Base-by-base conservation (phyloP, 2,329 filamentous ascomycete species). In the Ilyonectria mors-panacis region DNA sequence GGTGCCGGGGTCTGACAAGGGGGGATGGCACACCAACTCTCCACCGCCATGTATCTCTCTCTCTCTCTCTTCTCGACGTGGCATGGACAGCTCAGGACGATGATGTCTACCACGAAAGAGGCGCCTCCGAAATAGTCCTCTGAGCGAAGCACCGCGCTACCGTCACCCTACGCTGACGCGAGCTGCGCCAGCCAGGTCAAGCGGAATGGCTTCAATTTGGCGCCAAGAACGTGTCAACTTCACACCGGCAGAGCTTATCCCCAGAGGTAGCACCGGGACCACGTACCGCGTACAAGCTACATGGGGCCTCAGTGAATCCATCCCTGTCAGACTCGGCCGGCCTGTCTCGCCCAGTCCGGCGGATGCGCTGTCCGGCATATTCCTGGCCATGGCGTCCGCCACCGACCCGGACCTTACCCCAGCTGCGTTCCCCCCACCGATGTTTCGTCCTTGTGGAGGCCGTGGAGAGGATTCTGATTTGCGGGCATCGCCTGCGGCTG, bases 281-380 rank as follows among this genome's bases (percentile, higher is more conserved):
- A 53, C 48, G 48, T 35, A 21, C 17, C 28, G n/a, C 9, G 28
- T 53, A 53, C 19, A 53, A 19, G 48, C 28, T 19, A n/a, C 28
- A 21, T 35, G 13, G 10, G 8, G 48, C n/a, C 10, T n/a, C 28
- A 35, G n/a, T 6, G 17, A 17, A 10, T 48, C 28, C 30, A 35
- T 35, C 48, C n/a, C 48, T n/a, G 39, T n/a, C 17, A 42, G 17
- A 13, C 28, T 3, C 26, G 5, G 13, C 47, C 26, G 26, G 10
- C 28, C 48, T 30, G 48, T 53, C n/a, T 35, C 30, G 19, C 33
- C n/a, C 28, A 33, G 6, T 21, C 28, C 50, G n/a, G 28, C 28
- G 50, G 50, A 51, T 53, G 50, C 17, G 50, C 10, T 53, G 30
- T 53, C 50, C 10, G 28, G 39, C 39, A n/a, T 39, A 44, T 45